A percentile compares a stretch with the other conserved stretches of the same genome.
phyloP scores from a whole-genome alignment of 2,329 filamentous ascomycete species.

The Chalara sp. region DNA sequence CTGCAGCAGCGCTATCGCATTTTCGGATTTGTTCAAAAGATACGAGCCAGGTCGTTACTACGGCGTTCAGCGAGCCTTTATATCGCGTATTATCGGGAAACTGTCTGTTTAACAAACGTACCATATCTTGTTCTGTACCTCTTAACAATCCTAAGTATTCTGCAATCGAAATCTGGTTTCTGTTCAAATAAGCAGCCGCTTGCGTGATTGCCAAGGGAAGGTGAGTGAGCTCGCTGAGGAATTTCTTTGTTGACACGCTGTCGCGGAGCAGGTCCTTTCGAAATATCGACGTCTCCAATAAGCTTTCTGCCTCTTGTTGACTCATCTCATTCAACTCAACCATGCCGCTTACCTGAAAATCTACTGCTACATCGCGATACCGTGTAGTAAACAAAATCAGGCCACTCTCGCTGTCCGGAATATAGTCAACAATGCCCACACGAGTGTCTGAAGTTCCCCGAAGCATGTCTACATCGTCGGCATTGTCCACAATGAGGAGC shows the following conservation, averaged over 20 bases:
- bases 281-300: background rate
- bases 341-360: background rate
- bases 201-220: constrained; percentile 13
- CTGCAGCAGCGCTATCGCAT: constrained; percentile 3
- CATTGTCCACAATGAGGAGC: constrained; percentile 39
- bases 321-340: constrained; percentile 2
- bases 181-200: constrained; percentile 9
- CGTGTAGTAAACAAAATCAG: constrained; percentile 9
- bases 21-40: constrained; percentile 4
- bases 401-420: constrained; percentile 4
- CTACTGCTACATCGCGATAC: background rate
- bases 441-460: background rate
- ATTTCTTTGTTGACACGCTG: background rate
- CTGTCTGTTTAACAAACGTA: constrained; percentile 1
- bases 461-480: constrained; percentile 31
- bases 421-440: background rate
- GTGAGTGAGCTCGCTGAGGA: constrained; percentile 2
- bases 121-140: constrained; percentile 3
- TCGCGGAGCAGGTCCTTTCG: background rate
- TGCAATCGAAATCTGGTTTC: constrained; percentile 4
- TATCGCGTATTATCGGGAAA: constrained; percentile 6
- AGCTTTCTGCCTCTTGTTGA: background rate
- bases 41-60: constrained; percentile 8
- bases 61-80: constrained; percentile 4
- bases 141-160: constrained; percentile 6